Percentiles rank a stretch among this genome's conserved stretches.
phyloP scores from a whole-genome alignment of 2,329 filamentous ascomycete species.

The Monilinia fructigena region DNA sequence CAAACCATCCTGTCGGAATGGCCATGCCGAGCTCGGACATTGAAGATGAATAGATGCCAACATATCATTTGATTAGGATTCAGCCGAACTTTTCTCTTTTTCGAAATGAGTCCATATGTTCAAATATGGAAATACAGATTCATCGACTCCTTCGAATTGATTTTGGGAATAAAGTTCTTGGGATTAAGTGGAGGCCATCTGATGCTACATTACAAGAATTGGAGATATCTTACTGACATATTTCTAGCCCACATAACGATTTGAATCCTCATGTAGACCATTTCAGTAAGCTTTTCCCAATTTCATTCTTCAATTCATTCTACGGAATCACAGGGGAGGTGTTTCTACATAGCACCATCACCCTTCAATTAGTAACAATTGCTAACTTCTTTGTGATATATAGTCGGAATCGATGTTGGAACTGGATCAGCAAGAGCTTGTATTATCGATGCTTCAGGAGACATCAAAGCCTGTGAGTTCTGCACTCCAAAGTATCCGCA shows the following conservation, averaged over 20 bases:
- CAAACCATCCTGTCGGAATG: not conserved
- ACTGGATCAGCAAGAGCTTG: constrained; percentile 94
- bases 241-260: constrained; percentile 38
- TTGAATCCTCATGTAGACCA: constrained; percentile 50
- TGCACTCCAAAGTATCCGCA: not conserved
- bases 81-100: not conserved
- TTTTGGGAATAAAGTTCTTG: not conserved
- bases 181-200: not conserved
- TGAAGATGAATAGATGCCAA: too few relatives aligned
- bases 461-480: constrained; percentile 64
- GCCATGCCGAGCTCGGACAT: not conserved
- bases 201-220: not conserved
- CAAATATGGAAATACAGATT: not conserved
- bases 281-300: constrained; percentile 44
- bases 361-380: not conserved
- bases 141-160: not conserved
- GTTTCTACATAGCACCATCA: too few relatives aligned
- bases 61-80: not conserved
- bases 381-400: constrained; percentile 9
- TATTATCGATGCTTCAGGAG: constrained; percentile 87
- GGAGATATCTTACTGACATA: not conserved
- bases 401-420: constrained; percentile 86
- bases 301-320: not conserved
- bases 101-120: not conserved
- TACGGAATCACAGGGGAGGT: not conserved